Evolutionary conservation across 2,329 filamentous ascomycete genomes (phyloP).

Genomic region (Colletotrichum falcatum): DNA sequence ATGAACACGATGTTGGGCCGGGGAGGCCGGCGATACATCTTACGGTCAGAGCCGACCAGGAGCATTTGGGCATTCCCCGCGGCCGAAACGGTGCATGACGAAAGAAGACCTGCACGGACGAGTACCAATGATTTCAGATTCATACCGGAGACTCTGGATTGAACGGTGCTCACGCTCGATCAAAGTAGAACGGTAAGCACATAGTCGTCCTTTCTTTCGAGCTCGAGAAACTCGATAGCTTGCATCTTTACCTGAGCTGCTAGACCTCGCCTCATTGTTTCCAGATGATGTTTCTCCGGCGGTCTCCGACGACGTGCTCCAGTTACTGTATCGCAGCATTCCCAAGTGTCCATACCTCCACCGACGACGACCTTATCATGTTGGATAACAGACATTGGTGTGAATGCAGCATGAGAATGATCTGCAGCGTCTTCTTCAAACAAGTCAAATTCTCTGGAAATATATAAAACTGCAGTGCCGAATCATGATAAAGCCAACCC

Average conservation of each 20-base stretch:
- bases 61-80: slow-evolving; percentile 24
- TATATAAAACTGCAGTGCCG: not conserved
- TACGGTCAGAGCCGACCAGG: slow-evolving; percentile 12
- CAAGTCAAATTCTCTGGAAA: not conserved
- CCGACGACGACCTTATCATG: not conserved
- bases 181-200: not conserved
- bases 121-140: not conserved
- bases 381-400: too few relatives aligned
- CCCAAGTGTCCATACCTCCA: not conserved
- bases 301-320: slow-evolving; percentile 36
- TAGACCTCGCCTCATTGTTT: not conserved
- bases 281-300: not conserved
- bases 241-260: not conserved
- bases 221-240: not conserved
- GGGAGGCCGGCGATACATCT: slow-evolving; percentile 23
- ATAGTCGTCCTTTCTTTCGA: not conserved
- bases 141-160: not conserved
- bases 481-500: not conserved
- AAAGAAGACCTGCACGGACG: slow-evolving; percentile 10
- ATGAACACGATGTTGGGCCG: slow-evolving; percentile 72
- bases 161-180: not conserved
- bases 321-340: slow-evolving; percentile 18
- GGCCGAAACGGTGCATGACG: not conserved
- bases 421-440: too few relatives aligned
- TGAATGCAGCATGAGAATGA: too few relatives aligned